phyloP scores from a whole-genome alignment of 768 basidiomycete species.

The Psilocybe subaeruginosa region DNA sequence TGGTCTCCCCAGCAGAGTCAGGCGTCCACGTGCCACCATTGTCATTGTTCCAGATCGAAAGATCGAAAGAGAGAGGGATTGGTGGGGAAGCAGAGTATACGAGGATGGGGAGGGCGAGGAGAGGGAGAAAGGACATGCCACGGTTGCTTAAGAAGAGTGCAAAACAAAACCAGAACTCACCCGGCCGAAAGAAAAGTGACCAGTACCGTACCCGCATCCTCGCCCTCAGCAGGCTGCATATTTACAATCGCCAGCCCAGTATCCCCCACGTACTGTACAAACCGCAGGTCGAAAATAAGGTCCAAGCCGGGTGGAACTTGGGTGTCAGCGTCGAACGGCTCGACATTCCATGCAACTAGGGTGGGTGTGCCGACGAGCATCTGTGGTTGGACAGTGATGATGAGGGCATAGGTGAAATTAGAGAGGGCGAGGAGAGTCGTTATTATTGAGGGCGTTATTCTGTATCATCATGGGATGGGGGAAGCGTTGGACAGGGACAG shows the following conservation, averaged over 20 bases:
- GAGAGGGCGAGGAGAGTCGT: background rate
- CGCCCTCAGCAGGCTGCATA: slow-evolving; percentile 3
- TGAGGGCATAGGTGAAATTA: background rate
- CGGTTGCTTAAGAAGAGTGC: background rate
- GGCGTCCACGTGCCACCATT: background rate
- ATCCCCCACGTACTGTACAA: slow-evolving; percentile 17
- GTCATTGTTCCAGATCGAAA: too few relatives aligned
- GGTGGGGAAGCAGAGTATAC: background rate
- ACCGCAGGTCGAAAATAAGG: slow-evolving; percentile 17
- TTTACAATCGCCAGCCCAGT: slow-evolving; percentile 19
- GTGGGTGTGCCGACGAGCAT: slow-evolving; percentile 13
- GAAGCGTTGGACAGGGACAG: too few relatives aligned
- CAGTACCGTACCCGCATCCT: slow-evolving; percentile 9
- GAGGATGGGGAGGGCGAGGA: too few relatives aligned
- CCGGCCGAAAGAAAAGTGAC: slow-evolving; percentile 20
- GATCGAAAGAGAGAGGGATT: background rate
- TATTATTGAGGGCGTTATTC: background rate
- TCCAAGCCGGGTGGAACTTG: background rate
- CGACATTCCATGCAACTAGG: slow-evolving; percentile 16
- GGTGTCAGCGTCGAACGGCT: background rate
- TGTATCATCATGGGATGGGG: too few relatives aligned
- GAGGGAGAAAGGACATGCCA: background rate
- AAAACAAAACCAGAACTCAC: slow-evolving; percentile 10
- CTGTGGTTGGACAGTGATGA: slow-evolving; percentile 12
- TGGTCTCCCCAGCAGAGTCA: background rate